Conservation (phyloP, 768 basidiomycete genomes). For the Mycena polygramma region DNA sequence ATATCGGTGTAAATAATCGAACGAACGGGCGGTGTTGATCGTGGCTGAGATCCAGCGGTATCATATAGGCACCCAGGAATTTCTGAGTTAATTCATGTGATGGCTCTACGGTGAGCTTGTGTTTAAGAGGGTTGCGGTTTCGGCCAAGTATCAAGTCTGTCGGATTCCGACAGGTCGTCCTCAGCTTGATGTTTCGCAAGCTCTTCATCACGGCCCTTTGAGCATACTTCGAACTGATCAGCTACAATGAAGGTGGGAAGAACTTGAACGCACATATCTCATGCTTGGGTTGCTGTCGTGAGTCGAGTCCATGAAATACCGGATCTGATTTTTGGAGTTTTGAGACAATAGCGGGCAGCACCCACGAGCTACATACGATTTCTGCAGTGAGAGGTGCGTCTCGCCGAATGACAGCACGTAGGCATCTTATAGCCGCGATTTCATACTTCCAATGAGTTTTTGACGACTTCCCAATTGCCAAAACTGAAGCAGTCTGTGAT, state of each 20-base stretch:
- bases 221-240: constrained; percentile 62
- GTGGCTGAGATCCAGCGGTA: constrained; percentile 56
- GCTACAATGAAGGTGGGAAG: constrained; percentile 5
- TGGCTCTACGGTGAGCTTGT: constrained; percentile 60
- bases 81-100: constrained; percentile 66
- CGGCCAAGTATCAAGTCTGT: constrained; percentile 72
- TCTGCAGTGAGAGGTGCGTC: constrained; percentile 65
- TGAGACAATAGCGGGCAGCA: no score
- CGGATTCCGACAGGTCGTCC: constrained; percentile 71
- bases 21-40: constrained; percentile 61
- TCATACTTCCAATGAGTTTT: constrained; percentile 86
- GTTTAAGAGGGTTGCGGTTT: constrained; percentile 77
- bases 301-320: constrained; percentile 71
- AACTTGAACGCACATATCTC: constrained; percentile 66
- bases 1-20: constrained; percentile 6
- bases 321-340: constrained; percentile 51
- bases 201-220: constrained; percentile 84
- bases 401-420: constrained; percentile 77
- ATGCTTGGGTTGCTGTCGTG: constrained; percentile 76
- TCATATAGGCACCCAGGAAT: constrained; percentile 68
- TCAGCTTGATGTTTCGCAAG: constrained; percentile 83
- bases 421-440: constrained; percentile 75
- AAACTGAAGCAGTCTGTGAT: constrained; percentile 56
- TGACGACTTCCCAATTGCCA: constrained; percentile 70
- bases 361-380: no score